These are phyloP conservation scores for Betula pendula DNA, from an alignment of 306 rosid species.

Conservation along the genomic window DNA sequence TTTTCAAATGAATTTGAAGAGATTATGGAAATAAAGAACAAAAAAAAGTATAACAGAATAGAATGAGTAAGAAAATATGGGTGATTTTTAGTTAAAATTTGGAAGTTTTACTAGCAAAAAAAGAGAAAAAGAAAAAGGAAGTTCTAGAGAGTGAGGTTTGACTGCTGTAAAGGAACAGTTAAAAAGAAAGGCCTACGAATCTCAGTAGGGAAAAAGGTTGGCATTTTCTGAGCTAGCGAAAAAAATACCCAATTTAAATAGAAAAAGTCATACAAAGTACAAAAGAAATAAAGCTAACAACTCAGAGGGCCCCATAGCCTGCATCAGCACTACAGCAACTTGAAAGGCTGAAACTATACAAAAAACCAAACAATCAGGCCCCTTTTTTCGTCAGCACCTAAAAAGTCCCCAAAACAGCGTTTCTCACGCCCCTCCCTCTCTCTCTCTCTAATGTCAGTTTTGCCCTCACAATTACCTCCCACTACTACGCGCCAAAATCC, in stretches of 20 bases:
- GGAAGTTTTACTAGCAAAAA: no score
- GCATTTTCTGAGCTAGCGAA: background rate
- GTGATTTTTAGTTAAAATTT: no score
- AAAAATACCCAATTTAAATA: background rate
- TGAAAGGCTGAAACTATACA: background rate
- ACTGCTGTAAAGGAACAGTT: no score
- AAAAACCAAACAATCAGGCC: background rate
- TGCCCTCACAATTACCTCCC: background rate
- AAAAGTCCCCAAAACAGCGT: constrained; percentile 31
- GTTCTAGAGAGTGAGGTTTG: no score
- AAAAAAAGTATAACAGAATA: no score
- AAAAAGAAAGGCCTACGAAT: background rate
- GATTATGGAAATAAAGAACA: no score
- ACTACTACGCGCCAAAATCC: constrained; percentile 70
- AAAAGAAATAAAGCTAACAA: background rate
- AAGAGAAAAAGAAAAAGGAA: no score
- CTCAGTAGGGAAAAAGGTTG: background rate
- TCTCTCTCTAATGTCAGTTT: background rate
- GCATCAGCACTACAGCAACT: no score
- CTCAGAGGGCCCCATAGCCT: background rate
- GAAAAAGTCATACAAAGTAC: background rate
- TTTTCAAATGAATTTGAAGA: no score
- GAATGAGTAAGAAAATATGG: no score
- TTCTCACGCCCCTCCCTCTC: constrained; percentile 13
- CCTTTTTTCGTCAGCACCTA: background rate